These are phyloP conservation scores for Dactylonectria estremocensis DNA, from an alignment of 2,329 filamentous ascomycete species.

Conservation along the genomic window DNA sequence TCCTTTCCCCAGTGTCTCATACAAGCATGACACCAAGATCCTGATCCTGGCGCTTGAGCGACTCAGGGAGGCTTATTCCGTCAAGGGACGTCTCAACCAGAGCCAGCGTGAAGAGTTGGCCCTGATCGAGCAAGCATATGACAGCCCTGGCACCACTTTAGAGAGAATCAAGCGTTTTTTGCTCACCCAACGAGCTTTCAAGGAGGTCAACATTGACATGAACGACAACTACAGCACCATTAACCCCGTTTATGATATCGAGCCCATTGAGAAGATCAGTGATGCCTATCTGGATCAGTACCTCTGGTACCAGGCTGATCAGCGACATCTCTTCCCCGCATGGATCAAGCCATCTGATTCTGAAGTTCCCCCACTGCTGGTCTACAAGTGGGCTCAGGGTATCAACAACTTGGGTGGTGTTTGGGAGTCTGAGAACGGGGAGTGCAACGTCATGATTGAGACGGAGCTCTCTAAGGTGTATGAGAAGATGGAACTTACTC, in stretches of 20 bases:
- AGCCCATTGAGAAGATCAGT: conserved; percentile 99
- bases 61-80: conserved; percentile 94
- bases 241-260: conserved; percentile 98
- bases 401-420: conserved; percentile 98
- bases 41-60: conserved; percentile 95
- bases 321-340: conserved; percentile 94
- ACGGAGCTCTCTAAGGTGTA: conserved; percentile 99
- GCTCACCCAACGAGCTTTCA: conserved; percentile 97
- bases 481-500: conserved; percentile 97
- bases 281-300: conserved; percentile 99
- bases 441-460: conserved; percentile 99
- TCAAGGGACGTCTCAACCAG: conserved; percentile 96
- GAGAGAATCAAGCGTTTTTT: conserved; percentile 98
- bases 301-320: conserved; percentile 98
- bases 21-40: conserved; percentile 99
- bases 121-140: conserved; percentile 97
- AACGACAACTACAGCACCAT: conserved; percentile 99
- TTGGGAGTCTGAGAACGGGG: conserved; percentile 93
- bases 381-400: conserved; percentile 99
- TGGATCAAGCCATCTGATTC: conserved; percentile 99
- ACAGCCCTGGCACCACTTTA: conserved; percentile 95
- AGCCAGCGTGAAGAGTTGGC: conserved; percentile 97
- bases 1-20: conserved; percentile 97
- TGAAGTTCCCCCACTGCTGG: conserved; percentile 92
- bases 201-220: conserved; percentile 99